Percentiles rank a stretch among this genome's conserved stretches.
Conservation (phyloP, 176 grass and related monocot genomes). For the Raddia guianensis region DNA sequence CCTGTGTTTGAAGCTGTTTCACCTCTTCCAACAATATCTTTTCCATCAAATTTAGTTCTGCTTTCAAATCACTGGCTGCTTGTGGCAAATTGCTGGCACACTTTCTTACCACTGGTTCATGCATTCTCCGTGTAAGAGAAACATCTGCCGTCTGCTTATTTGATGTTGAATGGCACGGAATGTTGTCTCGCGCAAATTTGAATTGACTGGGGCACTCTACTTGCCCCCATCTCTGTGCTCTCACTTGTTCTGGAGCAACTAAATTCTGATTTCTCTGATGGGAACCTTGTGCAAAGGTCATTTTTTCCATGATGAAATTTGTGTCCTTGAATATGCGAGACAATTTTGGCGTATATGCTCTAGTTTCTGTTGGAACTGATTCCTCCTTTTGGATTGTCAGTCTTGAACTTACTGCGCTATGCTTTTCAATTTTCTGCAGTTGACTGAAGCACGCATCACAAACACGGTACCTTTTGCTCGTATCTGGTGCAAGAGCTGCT, state of each 20-base stretch:
- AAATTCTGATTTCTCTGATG: conserved; percentile 47
- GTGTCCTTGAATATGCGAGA: conserved; percentile 70
- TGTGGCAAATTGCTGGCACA: conserved; percentile 19
- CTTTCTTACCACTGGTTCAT: conserved; percentile 21
- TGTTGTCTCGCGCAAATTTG: conserved; percentile 41
- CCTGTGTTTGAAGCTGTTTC: conserved; percentile 69
- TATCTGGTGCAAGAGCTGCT: conserved; percentile 78
- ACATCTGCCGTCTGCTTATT: conserved; percentile 17
- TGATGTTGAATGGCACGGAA: conserved; percentile 19
- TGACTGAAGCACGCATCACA: conserved; percentile 85
- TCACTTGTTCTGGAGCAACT: conserved; percentile 16
- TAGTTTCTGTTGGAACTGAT: conserved; percentile 51
- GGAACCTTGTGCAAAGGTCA: conserved; percentile 36
- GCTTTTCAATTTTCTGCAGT: conserved; percentile 46
- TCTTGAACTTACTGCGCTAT: conserved; percentile 33
- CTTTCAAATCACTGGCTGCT: conserved; percentile 37
- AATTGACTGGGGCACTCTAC: conserved; percentile 74
- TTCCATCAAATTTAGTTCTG: conserved; percentile 58
- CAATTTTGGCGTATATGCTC: conserved; percentile 63
- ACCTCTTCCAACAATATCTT: conserved; percentile 69
- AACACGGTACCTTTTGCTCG: conserved; percentile 65
- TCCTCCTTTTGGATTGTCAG: conserved; percentile 50
- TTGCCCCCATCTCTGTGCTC: conserved; percentile 68
- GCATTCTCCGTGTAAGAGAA: conserved; percentile 14
- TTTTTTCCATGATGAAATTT: conserved; percentile 63